Percentiles rank a stretch among this genome's conserved stretches.
phyloP scores from a whole-genome alignment of 176 grass and related monocot genomes.

The Phyllostachys edulis region DNA sequence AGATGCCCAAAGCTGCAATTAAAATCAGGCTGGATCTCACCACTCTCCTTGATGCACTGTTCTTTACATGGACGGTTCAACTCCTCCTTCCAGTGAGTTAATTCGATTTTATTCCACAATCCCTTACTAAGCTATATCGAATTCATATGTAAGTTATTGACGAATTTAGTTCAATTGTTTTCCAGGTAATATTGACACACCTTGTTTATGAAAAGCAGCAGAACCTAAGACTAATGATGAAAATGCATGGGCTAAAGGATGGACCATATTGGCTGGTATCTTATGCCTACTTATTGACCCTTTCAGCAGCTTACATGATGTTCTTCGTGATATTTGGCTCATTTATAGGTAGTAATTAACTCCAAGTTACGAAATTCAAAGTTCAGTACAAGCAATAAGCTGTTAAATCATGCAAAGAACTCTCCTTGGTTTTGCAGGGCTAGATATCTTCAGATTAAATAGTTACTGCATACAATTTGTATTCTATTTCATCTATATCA shows the following conservation, averaged over 20 bases:
- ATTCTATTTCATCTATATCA: constrained; percentile 62
- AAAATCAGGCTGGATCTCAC: constrained; percentile 41
- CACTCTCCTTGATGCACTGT: constrained; percentile 44
- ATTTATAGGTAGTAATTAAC: constrained; percentile 47
- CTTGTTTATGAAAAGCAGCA: constrained; percentile 71
- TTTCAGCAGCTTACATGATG: constrained; percentile 48
- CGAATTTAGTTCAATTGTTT: neutral
- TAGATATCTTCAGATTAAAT: constrained; percentile 64
- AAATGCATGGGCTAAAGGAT: constrained; percentile 65
- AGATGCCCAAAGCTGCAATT: constrained; percentile 60
- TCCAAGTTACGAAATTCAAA: neutral
- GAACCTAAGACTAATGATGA: constrained; percentile 73
- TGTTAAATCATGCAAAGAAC: neutral
- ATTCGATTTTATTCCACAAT: neutral
- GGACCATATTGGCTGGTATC: constrained; percentile 59
- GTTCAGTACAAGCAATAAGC: neutral
- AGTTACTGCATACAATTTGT: constrained; percentile 54
- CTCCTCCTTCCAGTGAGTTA: constrained; percentile 63
- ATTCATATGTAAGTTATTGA: neutral
- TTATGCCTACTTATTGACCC: constrained; percentile 55
- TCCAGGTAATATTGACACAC: constrained; percentile 41
- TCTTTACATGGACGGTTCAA: constrained; percentile 58
- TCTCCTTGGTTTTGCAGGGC: constrained; percentile 36
- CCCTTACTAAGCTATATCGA: neutral
- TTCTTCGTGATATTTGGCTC: constrained; percentile 56